Percentiles rank a stretch among this genome's conserved stretches.
phyloP scores from a whole-genome alignment of 2,329 filamentous ascomycete species.

The Colletotrichum gloeosporioides region DNA sequence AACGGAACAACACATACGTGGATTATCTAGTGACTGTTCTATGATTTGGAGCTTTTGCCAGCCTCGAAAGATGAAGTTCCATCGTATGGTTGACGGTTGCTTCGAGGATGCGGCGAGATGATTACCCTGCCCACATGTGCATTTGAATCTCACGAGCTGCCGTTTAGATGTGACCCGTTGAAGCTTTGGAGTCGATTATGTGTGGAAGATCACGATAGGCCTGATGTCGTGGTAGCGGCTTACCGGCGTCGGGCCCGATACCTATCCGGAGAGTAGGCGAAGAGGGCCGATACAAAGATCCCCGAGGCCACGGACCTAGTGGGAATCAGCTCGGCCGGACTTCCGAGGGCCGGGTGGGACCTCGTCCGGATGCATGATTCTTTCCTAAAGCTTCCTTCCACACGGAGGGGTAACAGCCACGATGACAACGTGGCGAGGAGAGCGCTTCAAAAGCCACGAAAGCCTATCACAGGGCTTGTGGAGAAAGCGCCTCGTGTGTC shows the following conservation, averaged over 20 bases:
- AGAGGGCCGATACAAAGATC: background rate
- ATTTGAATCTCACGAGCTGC: background rate
- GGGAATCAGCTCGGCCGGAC: background rate
- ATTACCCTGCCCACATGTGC: background rate
- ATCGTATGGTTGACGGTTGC: background rate
- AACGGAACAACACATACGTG: background rate
- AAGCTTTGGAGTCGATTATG: background rate
- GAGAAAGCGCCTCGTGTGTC: background rate
- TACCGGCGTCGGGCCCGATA: background rate
- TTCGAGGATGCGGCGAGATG: background rate
- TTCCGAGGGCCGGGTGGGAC: background rate
- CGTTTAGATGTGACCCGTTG: background rate
- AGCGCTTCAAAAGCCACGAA: background rate
- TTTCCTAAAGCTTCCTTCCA: background rate
- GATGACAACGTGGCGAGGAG: background rate
- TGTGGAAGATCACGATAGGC: background rate
- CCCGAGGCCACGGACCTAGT: background rate
- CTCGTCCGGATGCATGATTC: background rate
- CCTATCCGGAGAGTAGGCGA: background rate
- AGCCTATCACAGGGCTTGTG: background rate
- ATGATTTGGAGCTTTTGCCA: background rate
- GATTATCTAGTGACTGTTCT: background rate
- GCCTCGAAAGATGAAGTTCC: fast-evolving
- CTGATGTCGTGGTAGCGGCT: background rate
- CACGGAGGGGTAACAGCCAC: background rate